Evolutionary conservation across 2,329 filamentous ascomycete genomes (phyloP).

Genomic region (Tolypocladium endophyticum): DNA sequence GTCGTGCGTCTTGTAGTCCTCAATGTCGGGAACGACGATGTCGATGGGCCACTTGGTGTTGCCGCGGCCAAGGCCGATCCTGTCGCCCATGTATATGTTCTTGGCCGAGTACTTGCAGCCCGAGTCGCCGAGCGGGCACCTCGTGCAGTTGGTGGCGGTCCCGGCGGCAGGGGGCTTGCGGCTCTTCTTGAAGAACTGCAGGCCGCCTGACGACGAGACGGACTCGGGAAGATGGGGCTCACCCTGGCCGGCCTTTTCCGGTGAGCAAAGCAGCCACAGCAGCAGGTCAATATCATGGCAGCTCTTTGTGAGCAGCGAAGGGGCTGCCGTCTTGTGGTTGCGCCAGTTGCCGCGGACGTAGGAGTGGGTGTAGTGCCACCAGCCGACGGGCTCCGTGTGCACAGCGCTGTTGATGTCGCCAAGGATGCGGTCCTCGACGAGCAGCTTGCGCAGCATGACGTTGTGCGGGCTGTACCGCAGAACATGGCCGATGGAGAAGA

Average conservation of each 20-base stretch:
- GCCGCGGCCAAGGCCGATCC: conserved; percentile 48
- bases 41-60: conserved; percentile 73
- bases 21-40: conserved; percentile 86
- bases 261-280: conserved; percentile 80
- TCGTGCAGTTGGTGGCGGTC: conserved; percentile 74
- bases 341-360: conserved; percentile 95
- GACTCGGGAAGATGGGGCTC: conserved; percentile 62
- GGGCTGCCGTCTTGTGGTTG: conserved; percentile 64
- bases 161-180: conserved; percentile 71
- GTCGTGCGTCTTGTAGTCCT: conserved; percentile 52
- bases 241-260: conserved; percentile 32
- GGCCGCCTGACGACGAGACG: conserved; percentile 64
- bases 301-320: conserved; percentile 82
- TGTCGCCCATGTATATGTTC: conserved; percentile 67
- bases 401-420: conserved; percentile 79
- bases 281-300: conserved; percentile 94
- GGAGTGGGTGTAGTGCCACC: conserved; percentile 90
- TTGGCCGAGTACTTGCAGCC: conserved; percentile 79
- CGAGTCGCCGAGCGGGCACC: conserved; percentile 54
- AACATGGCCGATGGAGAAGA: conserved; percentile 92
- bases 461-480: conserved; percentile 91
- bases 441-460: conserved; percentile 66
- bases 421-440: conserved; percentile 65
- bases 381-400: conserved; percentile 89
- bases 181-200: conserved; percentile 66